A percentile compares a stretch with the other conserved stretches of the same genome.
Conservation (phyloP, 192 early-diverging fungal genomes). For the Pecoramyces ruminantium region DNA sequence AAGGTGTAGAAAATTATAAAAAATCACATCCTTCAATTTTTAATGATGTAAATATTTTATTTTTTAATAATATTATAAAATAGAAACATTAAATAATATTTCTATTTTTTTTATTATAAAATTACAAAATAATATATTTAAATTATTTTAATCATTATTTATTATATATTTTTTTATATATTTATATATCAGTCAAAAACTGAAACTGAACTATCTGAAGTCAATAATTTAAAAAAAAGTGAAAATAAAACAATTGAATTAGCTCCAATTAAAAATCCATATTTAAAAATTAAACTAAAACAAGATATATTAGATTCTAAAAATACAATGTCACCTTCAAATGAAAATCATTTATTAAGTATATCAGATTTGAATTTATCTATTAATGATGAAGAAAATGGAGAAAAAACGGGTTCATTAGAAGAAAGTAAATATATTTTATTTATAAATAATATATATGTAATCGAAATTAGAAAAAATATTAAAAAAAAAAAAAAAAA, state of each 20-base stretch:
- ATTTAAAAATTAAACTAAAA: background rate
- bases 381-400: background rate
- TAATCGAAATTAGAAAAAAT: no score
- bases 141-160: background rate
- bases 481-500: no score
- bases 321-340: background rate
- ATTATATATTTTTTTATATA: background rate
- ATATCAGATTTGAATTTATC: background rate
- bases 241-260: background rate
- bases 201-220: background rate
- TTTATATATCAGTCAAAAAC: background rate
- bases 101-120: background rate
- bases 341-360: background rate
- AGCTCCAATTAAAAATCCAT: background rate
- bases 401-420: background rate
- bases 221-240: background rate
- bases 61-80: background rate
- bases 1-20: background rate
- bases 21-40: background rate
- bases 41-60: background rate
- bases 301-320: background rate
- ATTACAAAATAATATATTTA: no score
- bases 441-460: no score
- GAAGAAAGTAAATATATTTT: background rate
- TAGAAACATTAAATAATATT: background rate